A percentile compares a stretch with the other conserved stretches of the same genome.
phyloP scores from a whole-genome alignment of 1,284 basidiomycete genomes.

The Ganoderma leucocontextum region DNA sequence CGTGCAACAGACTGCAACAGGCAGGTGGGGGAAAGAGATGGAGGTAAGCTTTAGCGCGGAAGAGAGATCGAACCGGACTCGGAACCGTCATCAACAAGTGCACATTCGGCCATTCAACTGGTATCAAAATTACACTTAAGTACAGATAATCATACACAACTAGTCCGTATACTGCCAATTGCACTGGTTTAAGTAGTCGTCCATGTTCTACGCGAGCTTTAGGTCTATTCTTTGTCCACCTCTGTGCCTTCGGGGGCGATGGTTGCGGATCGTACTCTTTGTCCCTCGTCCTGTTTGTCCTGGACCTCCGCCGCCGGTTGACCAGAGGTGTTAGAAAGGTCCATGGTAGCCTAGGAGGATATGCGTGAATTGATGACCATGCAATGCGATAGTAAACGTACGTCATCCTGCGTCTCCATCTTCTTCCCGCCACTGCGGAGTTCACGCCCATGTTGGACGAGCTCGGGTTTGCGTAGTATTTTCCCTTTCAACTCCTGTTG shows the following conservation, averaged over 20 bases:
- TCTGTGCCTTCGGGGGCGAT: conserved; percentile 41
- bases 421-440: conserved; percentile 57
- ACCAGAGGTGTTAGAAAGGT: background rate
- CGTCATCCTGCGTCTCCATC: conserved; percentile 49
- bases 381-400: conserved; percentile 15
- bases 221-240: conserved; percentile 29
- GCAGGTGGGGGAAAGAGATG: background rate
- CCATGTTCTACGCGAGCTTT: conserved; percentile 8
- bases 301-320: background rate
- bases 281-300: conserved; percentile 16
- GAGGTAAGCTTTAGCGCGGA: background rate
- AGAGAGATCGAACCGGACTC: background rate
- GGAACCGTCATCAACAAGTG: background rate
- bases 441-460: conserved; percentile 56
- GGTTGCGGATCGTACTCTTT: conserved; percentile 40
- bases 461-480: conserved; percentile 52
- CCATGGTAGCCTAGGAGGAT: background rate
- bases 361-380: no score
- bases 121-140: no score
- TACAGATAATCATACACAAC: background rate
- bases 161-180: no score
- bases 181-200: no score
- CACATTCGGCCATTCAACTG: background rate
- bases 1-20: background rate
- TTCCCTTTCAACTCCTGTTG: conserved; percentile 63